Conservation (phyloP, 164 flowering plant species). For the Liquidambar formosana region DNA sequence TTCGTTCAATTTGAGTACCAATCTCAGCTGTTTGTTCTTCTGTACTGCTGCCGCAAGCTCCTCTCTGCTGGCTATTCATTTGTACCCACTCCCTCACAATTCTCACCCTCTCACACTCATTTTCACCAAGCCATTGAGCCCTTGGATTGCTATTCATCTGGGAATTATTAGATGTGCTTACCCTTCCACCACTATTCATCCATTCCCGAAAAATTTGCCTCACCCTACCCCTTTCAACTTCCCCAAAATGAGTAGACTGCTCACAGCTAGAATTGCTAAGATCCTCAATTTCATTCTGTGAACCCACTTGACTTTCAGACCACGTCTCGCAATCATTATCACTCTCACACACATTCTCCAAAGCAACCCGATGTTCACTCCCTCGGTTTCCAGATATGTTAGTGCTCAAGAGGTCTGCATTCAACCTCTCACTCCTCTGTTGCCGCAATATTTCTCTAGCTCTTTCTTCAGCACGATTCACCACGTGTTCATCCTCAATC, state of each 20-base stretch:
- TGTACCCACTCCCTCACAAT: conserved; percentile 83
- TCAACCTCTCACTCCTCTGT: conserved; percentile 27
- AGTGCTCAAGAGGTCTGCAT: conserved; percentile 16
- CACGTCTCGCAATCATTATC: conserved; percentile 32
- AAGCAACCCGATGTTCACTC: conserved; percentile 24
- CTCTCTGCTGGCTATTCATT: conserved; percentile 61
- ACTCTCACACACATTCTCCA: conserved; percentile 26
- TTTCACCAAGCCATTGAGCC: conserved; percentile 81
- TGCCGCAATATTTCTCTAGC: conserved; percentile 25
- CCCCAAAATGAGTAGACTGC: conserved; percentile 46
- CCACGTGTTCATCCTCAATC: conserved; percentile 64
- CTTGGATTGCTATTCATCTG: conserved; percentile 43
- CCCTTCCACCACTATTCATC: conserved; percentile 58
- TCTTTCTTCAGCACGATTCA: conserved; percentile 32
- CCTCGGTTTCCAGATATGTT: conserved; percentile 21
- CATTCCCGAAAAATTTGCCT: conserved; percentile 79
- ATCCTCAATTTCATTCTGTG: conserved; percentile 33
- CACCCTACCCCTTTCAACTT: conserved; percentile 70
- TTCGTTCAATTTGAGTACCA: conserved; percentile 49
- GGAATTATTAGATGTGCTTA: conserved; percentile 43
- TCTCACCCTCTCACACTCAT: conserved; percentile 81
- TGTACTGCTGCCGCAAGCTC: conserved; percentile 33
- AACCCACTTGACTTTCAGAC: conserved; percentile 25
- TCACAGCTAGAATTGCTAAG: conserved; percentile 25
- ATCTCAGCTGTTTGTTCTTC: conserved; percentile 51